phyloP scores from a whole-genome alignment of 768 basidiomycete species.

The Collybiopsis confluens region DNA sequence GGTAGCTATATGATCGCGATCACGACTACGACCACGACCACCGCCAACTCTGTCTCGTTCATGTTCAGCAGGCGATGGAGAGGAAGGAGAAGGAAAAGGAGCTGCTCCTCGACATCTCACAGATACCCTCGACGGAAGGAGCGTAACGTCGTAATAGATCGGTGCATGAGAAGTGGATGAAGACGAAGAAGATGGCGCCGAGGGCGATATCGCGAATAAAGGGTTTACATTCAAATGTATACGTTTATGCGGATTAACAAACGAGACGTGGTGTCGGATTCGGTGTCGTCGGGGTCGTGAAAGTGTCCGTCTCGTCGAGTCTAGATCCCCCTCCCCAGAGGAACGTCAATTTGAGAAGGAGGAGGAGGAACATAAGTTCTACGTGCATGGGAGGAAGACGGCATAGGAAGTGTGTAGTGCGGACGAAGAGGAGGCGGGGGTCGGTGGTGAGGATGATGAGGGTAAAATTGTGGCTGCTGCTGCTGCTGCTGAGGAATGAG shows the following conservation, averaged over 20 bases:
- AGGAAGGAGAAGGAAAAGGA: too few species aligned
- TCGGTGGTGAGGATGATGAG: slow-evolving; percentile 1
- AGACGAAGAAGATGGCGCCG: neutral
- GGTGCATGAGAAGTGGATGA: neutral
- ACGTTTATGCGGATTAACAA: neutral
- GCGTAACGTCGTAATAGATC: neutral
- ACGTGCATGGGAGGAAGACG: too few species aligned
- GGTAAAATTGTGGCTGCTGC: neutral
- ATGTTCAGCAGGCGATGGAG: too few species aligned
- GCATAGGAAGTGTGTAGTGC: slow-evolving; percentile 1
- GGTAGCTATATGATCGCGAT: neutral
- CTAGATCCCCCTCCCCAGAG: neutral
- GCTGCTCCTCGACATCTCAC: neutral
- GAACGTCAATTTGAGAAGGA: neutral
- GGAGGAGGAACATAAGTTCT: neutral
- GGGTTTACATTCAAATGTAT: neutral
- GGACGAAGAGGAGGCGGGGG: slow-evolving; percentile 12
- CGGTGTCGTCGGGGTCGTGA: slow-evolving; percentile 8
- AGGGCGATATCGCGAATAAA: neutral
- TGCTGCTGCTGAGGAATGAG: neutral
- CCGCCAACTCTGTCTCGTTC: too few species aligned
- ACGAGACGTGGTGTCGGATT: neutral
- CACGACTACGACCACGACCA: too few species aligned
- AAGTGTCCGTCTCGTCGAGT: slow-evolving; percentile 15
- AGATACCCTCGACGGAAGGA: neutral